phyloP scores from a whole-genome alignment of 1,284 basidiomycete species.

The Fomitopsis schrenkii region DNA sequence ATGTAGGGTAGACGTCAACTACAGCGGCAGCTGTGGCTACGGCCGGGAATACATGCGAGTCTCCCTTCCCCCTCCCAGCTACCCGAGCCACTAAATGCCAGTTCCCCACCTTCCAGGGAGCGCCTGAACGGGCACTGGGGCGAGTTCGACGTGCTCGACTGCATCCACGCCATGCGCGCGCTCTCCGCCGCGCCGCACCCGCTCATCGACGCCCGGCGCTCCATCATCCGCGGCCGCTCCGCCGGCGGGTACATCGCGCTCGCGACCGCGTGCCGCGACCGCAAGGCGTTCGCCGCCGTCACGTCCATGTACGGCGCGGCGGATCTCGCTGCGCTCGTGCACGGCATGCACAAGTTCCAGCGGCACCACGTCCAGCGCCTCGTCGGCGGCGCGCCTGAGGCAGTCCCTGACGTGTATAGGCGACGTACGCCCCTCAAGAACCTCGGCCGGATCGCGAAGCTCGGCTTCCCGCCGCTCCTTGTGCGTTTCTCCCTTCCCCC shows the following conservation, averaged over 20 bases:
- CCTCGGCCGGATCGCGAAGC: conserved; percentile 32
- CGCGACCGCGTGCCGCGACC: conserved; percentile 22
- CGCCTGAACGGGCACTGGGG: conserved; percentile 57
- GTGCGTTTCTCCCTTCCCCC: conserved; percentile 36
- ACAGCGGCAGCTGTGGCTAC: conserved; percentile 65
- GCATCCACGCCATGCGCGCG: conserved; percentile 41
- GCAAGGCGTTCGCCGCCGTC: conserved; percentile 29
- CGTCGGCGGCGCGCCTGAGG: conserved; percentile 38
- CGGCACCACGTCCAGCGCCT: conserved; percentile 33
- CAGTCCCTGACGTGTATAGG: conserved; percentile 36
- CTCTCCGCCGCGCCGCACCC: conserved; percentile 34
- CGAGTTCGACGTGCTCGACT: conserved; percentile 55
- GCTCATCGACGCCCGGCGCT: conserved; percentile 47
- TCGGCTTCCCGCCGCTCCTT: conserved; percentile 1
- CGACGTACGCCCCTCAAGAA: conserved; percentile 38
- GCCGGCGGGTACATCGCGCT: conserved; percentile 44
- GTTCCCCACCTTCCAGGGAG: conserved; percentile 27
- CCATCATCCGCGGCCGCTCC: conserved; percentile 43
- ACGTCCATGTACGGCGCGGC: conserved; percentile 36
- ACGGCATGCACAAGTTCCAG: conserved; percentile 45
- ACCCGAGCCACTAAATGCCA: background rate
- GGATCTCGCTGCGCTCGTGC: conserved; percentile 32
- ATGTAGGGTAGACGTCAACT: conserved; percentile 62
- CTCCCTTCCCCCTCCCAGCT: too few species aligned
- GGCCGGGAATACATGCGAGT: conserved; percentile 51